phyloP scores from a whole-genome alignment of 306 rosid genomes.

The Morella rubra region DNA sequence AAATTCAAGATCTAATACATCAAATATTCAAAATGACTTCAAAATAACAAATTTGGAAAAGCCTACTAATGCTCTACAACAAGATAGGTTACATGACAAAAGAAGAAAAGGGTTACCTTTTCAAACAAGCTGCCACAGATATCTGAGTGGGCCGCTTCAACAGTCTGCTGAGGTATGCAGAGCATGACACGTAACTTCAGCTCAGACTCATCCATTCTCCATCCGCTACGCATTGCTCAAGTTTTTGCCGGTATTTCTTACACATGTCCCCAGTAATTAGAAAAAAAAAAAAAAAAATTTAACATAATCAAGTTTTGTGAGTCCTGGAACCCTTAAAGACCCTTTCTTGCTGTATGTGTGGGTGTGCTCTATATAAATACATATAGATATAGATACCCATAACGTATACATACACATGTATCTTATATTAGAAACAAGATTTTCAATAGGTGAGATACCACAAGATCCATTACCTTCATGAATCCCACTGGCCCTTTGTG shows the following conservation, averaged over 20 bases:
- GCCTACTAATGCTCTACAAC: not conserved
- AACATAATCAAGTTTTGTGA: not conserved
- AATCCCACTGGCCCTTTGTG: conserved; percentile 81
- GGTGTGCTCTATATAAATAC: no score
- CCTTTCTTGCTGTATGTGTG: no score
- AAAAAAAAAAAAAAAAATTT: conserved; percentile 8
- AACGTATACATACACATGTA: not conserved
- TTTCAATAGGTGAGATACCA: conserved; percentile 1
- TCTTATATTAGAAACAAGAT: not conserved
- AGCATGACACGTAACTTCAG: conserved; percentile 89
- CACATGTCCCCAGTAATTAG: not conserved
- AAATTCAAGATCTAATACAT: no score
- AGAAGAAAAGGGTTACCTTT: conserved; percentile 48
- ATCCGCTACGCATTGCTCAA: conserved; percentile 87
- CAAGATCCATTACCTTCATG: conserved; percentile 66
- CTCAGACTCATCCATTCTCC: conserved; percentile 79
- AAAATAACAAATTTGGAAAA: not conserved
- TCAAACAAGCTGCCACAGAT: conserved; percentile 97
- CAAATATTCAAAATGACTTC: no score
- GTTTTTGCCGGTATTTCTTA: conserved; percentile 97
- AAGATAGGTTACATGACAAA: not conserved
- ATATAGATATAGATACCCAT: not conserved
- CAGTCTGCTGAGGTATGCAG: conserved; percentile 80
- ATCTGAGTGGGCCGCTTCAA: conserved; percentile 91
- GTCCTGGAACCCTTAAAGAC: not conserved